Base-by-base conservation (phyloP, 768 basidiomycete species). In the Lactarius vividus region DNA sequence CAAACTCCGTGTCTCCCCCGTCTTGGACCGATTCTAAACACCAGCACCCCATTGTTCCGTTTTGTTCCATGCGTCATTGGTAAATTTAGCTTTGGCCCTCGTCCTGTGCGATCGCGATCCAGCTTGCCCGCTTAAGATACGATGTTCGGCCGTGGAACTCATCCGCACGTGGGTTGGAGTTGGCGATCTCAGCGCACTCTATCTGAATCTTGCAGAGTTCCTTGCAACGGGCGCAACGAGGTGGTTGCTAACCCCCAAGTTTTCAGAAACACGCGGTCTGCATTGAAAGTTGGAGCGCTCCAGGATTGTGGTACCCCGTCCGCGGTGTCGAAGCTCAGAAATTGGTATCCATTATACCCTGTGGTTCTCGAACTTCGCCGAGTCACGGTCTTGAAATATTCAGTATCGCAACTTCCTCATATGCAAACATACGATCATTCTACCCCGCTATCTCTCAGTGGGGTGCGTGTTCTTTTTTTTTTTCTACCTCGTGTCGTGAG, bases 141-240 rank as follows among this genome's bases (percentile, higher is more conserved):
- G 26, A 28, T 28, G 49, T 52, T 52, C 49, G 49, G 49, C 13
- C 11, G 13, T 52, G 23, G 49, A 52, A 52, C 26, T 26, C 6
- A 2, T 13, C 49, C 26, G 13, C 23, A 23, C 49, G 49, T 52
- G 49, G 16, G n/a, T 40, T 26, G 52, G 53, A 16, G 29, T 33
- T 29, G 33, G n/a, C 42, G 37, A 28, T 23, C n/a, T 40, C 55
- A 39, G 62, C 60, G 33, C 37, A 57, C 29, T 57, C 55, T 66
- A 62, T 61, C 33, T 57, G 37, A 33, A 33, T 28, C 33, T 33
- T 13, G 49, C 49, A 49, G 18, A 53, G 55, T 33, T 37, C 15
- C 11, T 31, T 42, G n/a, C 18, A 46, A 52, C 18, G 39, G 46
- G 44, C 31, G 37, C 31, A 23, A 57, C 35, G 15, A 20, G 64